A percentile compares a stretch with the other conserved stretches of the same genome.
Evolutionary conservation across 768 basidiomycete genomes (phyloP).

Genomic region (Phylloporus sp.): DNA sequence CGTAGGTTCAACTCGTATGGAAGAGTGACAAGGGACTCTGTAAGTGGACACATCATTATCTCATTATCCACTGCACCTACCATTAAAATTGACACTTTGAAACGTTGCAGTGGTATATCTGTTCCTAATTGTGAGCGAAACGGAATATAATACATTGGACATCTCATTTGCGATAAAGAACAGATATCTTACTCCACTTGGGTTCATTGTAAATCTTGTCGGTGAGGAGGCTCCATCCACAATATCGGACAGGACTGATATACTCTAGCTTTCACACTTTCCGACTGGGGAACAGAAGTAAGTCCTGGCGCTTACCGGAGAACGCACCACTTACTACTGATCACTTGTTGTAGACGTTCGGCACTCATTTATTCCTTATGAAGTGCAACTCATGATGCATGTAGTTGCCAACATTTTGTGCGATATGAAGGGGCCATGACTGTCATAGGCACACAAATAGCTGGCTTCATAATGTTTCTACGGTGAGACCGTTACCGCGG

Average conservation of each 20-base stretch:
- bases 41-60: conserved; percentile 22
- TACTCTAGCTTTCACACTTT: conserved; percentile 14
- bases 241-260: not conserved
- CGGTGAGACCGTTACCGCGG: conserved; percentile 27
- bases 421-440: conserved; percentile 48
- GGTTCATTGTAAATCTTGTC: conserved; percentile 52
- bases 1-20: conserved; percentile 37
- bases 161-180: conserved; percentile 37
- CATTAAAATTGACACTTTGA: not conserved
- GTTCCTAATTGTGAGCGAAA: conserved; percentile 34
- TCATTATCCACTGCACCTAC: not conserved
- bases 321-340: not conserved
- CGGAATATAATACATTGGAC: not conserved
- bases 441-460: conserved; percentile 35
- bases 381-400: not conserved
- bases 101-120: conserved; percentile 31
- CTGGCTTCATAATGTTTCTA: conserved; percentile 41
- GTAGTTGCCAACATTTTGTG: conserved; percentile 45
- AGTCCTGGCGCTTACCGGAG: not conserved
- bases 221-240: conserved; percentile 18
- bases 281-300: conserved; percentile 12
- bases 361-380: not conserved
- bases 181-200: conserved; percentile 58
- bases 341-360: conserved; percentile 10
- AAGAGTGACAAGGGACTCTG: conserved; percentile 31